Percentiles rank a stretch among this genome's conserved stretches.
phyloP scores from a whole-genome alignment of 352 stramenopile genomes.

The Globisporangium okanoganense region DNA sequence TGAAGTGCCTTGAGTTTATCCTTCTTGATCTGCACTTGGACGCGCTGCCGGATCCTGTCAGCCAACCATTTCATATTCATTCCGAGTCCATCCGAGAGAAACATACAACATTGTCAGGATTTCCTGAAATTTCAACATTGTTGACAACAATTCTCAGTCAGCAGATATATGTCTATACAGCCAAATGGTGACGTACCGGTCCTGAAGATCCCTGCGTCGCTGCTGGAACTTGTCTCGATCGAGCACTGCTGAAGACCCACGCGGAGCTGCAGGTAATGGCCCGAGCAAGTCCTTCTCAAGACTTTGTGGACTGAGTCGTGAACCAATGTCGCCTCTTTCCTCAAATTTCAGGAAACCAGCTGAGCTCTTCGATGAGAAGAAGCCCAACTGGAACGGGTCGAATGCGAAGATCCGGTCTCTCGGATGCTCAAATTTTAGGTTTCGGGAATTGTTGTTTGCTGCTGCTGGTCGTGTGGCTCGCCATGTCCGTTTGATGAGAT shows the following conservation, averaged over 20 bases:
- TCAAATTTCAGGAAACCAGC: neutral
- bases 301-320: neutral
- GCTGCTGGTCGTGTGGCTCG: conserved; percentile 5
- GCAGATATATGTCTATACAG: neutral
- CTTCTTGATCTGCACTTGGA: conserved; percentile 1
- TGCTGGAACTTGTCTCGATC: conserved; percentile 20
- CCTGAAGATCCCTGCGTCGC: conserved; percentile 24
- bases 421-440: conserved; percentile 6
- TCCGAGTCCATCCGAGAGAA: neutral
- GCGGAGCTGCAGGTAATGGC: conserved; percentile 1
- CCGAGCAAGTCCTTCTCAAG: conserved; percentile 4
- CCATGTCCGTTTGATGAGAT: conserved; percentile 47
- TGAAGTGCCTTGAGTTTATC: conserved; percentile 9
- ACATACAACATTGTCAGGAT: neutral
- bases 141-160: neutral
- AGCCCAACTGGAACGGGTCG: conserved; percentile 24
- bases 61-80: neutral
- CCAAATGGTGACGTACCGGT: conserved; percentile 21
- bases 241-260: neutral
- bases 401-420: conserved; percentile 30
- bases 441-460: neutral
- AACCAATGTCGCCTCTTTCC: conserved; percentile 11
- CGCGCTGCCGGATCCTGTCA: conserved; percentile 14
- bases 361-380: neutral
- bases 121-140: neutral